Conservation (phyloP, 768 basidiomycete species). For the Cyclocybe aegerita region DNA sequence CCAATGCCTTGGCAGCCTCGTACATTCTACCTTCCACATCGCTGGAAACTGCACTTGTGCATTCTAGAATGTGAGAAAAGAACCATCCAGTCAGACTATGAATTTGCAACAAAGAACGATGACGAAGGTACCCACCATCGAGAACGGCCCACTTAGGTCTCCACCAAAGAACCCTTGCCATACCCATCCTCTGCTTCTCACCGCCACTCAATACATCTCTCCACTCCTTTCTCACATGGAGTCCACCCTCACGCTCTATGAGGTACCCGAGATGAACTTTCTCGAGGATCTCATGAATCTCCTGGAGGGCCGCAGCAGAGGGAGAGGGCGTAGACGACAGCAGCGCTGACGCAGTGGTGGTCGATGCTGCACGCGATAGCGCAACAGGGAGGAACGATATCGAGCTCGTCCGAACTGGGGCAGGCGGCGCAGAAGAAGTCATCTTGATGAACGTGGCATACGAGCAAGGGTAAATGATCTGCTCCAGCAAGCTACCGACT, state of each 20-base stretch:
- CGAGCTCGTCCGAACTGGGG: constrained; percentile 1
- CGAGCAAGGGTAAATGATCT: constrained; percentile 91
- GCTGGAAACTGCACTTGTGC: constrained; percentile 92
- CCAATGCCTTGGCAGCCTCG: constrained; percentile 84
- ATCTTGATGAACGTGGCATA: constrained; percentile 60
- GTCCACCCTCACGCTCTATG: constrained; percentile 85
- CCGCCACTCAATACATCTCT: constrained; percentile 94
- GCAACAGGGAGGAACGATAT: constrained; percentile 7
- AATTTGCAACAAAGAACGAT: not conserved
- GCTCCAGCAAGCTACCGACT: constrained; percentile 82
- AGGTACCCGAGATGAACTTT: constrained; percentile 84
- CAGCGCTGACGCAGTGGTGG: constrained; percentile 4
- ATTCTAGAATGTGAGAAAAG: constrained; percentile 51
- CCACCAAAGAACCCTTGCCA: constrained; percentile 93
- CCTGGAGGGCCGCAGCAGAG: constrained; percentile 47
- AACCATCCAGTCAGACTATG: not conserved
- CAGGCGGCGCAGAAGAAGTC: constrained; percentile 1
- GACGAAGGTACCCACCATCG: constrained; percentile 58
- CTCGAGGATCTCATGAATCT: constrained; percentile 75
- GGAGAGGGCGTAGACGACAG: constrained; percentile 1
- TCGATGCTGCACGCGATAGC: not conserved
- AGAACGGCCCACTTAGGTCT: constrained; percentile 79
- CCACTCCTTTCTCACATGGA: constrained; percentile 92
- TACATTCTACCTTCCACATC: constrained; percentile 98
- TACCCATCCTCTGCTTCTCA: constrained; percentile 95